Evolutionary conservation across 257 asterid genomes (phyloP), one percentile per base, ranked within the genome.

Genomic region (Gardenia jasminoides): DNA sequence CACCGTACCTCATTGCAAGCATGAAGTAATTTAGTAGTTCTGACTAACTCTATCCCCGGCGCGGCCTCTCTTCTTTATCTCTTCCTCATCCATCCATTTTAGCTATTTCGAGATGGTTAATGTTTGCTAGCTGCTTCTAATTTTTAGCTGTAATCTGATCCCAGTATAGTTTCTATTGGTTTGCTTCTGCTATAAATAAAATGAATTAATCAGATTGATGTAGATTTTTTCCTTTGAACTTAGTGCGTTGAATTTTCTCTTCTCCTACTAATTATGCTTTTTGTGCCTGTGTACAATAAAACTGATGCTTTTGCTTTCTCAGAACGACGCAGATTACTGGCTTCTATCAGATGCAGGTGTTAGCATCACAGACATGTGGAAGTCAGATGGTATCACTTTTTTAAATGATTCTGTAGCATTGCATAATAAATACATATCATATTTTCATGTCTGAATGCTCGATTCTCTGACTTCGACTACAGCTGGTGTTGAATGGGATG

Each of bases 321-420:
- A 96, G 99, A 87, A 90, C 31, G 96, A 89, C 62, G 85, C 94
- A 61, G 99, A 95, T 91, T 95, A 95, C 81, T 95, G 97, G 98
- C 92, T 95, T 81, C 78, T 87, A 76, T 92, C 99, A 67, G 97
- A 91, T 61, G 87, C 93, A 50, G 91, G 83, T 79, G 88, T 93
- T 84, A 95, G 99, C 93, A 87, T 92, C 68, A 92, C 99, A 26
- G 97, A 95, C 84, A 88, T 95, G 97, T 95, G 99, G 98, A 89
- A 87, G 85, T 81, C 89, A n/a, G 98, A 91, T 79, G 80, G 98
- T 94, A 90, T 78, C 67, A 28, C 86, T 83, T 72, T 79, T 81
- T 13, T 69, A 26, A 17, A 30, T 83, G 66, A 67, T 74, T 39
- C 48, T 54, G 72, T 67, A 59, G 2, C 64, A 62, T 15, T 26